These are phyloP conservation scores for Powellomyces hirtus DNA, from an alignment of 192 early-diverging fungal species.

Conservation along the genomic window DNA sequence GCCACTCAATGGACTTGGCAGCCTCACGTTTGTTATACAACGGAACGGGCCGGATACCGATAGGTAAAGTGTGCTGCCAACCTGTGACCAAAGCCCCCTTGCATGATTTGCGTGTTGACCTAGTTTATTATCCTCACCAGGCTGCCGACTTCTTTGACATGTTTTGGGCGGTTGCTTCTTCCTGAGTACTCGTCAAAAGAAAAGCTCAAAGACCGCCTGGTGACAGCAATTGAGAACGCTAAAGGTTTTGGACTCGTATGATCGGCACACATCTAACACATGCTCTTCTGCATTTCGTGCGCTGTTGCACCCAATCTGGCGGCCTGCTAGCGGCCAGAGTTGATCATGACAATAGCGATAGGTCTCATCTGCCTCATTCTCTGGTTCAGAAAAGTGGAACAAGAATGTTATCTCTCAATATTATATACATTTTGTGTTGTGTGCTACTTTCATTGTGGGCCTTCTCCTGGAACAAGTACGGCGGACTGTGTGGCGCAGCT, in stretches of 20 bases:
- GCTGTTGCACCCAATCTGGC: too few species aligned
- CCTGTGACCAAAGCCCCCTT: neutral
- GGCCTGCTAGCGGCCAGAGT: too few species aligned
- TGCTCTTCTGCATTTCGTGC: too few species aligned
- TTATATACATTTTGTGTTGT: too few species aligned
- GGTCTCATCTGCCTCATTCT: too few species aligned
- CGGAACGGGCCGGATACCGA: conserved; percentile 91
- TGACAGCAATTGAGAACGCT: conserved; percentile 88
- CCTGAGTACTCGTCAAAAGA: conserved; percentile 75
- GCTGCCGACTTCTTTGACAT: conserved; percentile 86
- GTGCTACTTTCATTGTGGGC: too few species aligned
- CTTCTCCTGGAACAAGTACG: too few species aligned
- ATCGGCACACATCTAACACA: too few species aligned
- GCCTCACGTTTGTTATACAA: conserved; percentile 89
- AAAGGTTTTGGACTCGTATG: conserved; percentile 92
- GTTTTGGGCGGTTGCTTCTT: conserved; percentile 83
- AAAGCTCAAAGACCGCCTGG: conserved; percentile 70
- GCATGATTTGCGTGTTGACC: neutral
- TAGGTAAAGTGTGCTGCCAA: conserved; percentile 24
- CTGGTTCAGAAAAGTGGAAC: too few species aligned
- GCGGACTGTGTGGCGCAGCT: too few species aligned
- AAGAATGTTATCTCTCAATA: too few species aligned
- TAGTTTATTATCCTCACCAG: conserved; percentile 22
- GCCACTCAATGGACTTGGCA: conserved; percentile 75
- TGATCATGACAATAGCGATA: too few species aligned